Evolutionary conservation across 2,329 filamentous ascomycete genomes (phyloP).

Genomic region (Apiospora rasikravindrae): DNA sequence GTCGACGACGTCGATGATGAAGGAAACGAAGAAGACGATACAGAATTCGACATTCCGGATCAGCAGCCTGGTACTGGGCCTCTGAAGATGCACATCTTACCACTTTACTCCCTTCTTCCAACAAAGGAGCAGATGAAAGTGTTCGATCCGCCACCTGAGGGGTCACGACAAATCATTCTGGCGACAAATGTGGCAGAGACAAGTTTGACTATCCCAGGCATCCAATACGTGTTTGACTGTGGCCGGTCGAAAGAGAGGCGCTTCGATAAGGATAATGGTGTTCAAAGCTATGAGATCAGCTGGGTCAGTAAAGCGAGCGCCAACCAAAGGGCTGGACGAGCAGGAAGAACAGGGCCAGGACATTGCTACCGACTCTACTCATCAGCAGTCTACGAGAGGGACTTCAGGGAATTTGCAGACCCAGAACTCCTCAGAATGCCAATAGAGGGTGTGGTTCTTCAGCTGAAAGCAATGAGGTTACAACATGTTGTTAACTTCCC

Average conservation of each 20-base stretch:
- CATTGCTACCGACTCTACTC: constrained; percentile 97
- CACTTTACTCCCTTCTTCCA: constrained; percentile 89
- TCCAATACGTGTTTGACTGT: constrained; percentile 94
- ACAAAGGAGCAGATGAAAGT: constrained; percentile 90
- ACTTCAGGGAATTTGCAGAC: constrained; percentile 83
- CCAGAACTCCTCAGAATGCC: constrained; percentile 91
- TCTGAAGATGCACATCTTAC: constrained; percentile 83
- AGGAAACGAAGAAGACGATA: constrained; percentile 65
- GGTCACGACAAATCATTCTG: constrained; percentile 82
- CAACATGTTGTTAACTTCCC: constrained; percentile 92
- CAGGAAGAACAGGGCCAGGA: constrained; percentile 91
- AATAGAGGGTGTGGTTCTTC: constrained; percentile 89
- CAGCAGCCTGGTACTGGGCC: constrained; percentile 68
- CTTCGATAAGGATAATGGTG: constrained; percentile 85
- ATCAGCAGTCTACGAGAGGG: constrained; percentile 89
- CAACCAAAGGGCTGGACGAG: constrained; percentile 88
- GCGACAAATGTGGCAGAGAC: constrained; percentile 98
- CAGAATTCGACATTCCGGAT: constrained; percentile 71
- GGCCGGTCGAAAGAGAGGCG: constrained; percentile 91
- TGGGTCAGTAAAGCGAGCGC: constrained; percentile 99
- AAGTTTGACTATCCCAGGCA: constrained; percentile 93
- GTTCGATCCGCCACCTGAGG: constrained; percentile 83
- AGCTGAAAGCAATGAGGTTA: constrained; percentile 93
- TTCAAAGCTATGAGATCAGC: constrained; percentile 92
- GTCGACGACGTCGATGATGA: constrained; percentile 63